These are phyloP conservation scores for Suhomyces yuchorum DNA, from an alignment of 1,139 yeast genomes.

Conservation along the genomic window DNA sequence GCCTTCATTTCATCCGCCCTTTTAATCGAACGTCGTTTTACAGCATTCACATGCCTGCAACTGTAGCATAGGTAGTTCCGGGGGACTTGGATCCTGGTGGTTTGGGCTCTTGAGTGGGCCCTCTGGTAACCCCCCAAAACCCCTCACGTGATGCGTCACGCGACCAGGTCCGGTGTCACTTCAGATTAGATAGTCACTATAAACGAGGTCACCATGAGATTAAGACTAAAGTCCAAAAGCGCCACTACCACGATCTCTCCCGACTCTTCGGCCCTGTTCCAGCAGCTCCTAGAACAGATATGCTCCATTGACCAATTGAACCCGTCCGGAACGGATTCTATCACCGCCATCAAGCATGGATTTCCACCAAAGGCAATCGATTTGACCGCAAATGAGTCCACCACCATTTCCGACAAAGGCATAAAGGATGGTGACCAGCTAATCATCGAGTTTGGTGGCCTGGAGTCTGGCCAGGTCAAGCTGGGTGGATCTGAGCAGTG, in stretches of 20 bases:
- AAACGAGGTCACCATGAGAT: constrained; percentile 22
- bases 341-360: constrained; percentile 47
- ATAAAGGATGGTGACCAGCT: constrained; percentile 62
- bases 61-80: not conserved
- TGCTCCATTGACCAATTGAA: constrained; percentile 19
- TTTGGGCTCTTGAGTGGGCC: too few relatives aligned
- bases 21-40: not conserved
- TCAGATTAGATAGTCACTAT: too few relatives aligned
- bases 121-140: not conserved
- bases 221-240: constrained; percentile 25
- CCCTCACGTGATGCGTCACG: not conserved
- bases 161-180: not conserved
- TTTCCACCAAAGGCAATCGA: constrained; percentile 60
- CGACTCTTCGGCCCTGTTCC: constrained; percentile 14
- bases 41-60: not conserved
- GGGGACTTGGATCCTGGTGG: not conserved
- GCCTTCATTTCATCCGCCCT: constrained; percentile 9
- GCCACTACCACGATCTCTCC: constrained; percentile 22
- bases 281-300: constrained; percentile 23
- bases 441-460: constrained; percentile 30
- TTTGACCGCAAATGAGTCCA: constrained; percentile 19
- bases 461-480: not conserved
- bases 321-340: constrained; percentile 13
- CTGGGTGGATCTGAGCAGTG: not conserved
- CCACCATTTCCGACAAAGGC: constrained; percentile 34